Evolutionary conservation across 768 basidiomycete genomes (phyloP), one percentile per base, ranked within the genome.

Genomic region (Suillus decipiens): DNA sequence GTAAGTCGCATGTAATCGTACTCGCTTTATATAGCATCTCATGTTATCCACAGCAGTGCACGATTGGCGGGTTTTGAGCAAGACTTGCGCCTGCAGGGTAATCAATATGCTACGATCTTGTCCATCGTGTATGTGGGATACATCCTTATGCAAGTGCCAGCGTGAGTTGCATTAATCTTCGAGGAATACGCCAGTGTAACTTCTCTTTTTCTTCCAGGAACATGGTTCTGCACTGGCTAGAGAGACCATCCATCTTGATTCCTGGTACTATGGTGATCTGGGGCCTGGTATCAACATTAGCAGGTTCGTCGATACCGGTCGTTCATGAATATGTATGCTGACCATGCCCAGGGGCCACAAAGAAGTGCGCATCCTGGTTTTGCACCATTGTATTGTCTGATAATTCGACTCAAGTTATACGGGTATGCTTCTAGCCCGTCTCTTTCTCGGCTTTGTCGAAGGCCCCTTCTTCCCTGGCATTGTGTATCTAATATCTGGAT

Each of bases 371-470:
- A 24, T 47, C 10, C 19, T 14, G 41, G 17, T 33, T 14, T 48
- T 28, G 33, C n/a, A n/a, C 33, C 22, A 28, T 15, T 22, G 19
- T 24, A 33, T 22, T 5, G 4, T 50, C 47, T 61, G 54, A 61
- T 22, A 4, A 1, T 37, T 9, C 10, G 11, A 53, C 14, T 14
- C n/a, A 24, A 68, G 68, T 43, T 69, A 37, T 64, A 48, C 56
- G 9, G 61, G 64, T 58, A 72, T 76, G 51, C 70, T 76, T 56
- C 62, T 72, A 17, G 73, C 75, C 24, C 75, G 81, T 9, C 81
- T 82, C 69, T 76, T 77, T 67, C 69, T 81, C 2, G 81, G 82
- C 34, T 81, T 69, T 78, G 67, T 76, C 48, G 68, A 70, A 67
- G 73, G 69, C 54, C 70, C 68, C 41, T 73, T 71, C 61, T 71